These are phyloP conservation scores for Monilinia fructicola DNA, from an alignment of 2,329 filamentous ascomycete genomes.

Conservation along the genomic window DNA sequence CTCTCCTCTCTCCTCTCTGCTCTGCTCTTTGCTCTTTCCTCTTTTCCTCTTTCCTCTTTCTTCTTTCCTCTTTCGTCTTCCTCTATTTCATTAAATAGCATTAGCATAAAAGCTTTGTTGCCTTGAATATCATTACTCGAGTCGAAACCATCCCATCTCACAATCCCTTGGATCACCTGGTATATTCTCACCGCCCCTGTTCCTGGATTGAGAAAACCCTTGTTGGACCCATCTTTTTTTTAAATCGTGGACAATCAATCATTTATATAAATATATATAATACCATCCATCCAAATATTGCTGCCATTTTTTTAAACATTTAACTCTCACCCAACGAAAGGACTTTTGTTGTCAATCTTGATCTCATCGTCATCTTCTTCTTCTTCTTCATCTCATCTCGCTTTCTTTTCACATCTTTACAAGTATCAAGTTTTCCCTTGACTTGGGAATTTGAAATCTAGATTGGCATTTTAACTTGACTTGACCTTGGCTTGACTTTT, in stretches of 20 bases:
- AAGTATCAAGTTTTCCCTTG: conserved; percentile 16
- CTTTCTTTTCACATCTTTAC: conserved; percentile 2
- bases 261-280: not conserved
- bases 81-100: conserved; percentile 8
- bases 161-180: conserved; percentile 19
- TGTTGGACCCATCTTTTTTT: conserved; percentile 22
- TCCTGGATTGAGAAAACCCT: conserved; percentile 21
- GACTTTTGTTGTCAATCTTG: not conserved
- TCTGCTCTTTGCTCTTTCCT: no score
- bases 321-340: conserved; percentile 15
- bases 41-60: no score
- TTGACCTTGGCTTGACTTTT: not conserved
- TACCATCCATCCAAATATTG: not conserved
- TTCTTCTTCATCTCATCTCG: not conserved
- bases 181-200: conserved; percentile 23
- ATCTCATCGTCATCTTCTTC: not conserved
- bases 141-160: not conserved
- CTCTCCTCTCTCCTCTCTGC: no score
- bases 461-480: no score
- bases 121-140: conserved; percentile 8
- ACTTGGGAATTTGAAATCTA: not conserved
- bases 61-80: no score
- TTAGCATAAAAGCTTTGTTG: conserved; percentile 24
- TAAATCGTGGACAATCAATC: conserved; percentile 18
- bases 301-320: conserved; percentile 14